These are phyloP conservation scores for Phytophthora pseudosyringae DNA, from an alignment of 352 stramenopile genomes.

Conservation along the genomic window DNA sequence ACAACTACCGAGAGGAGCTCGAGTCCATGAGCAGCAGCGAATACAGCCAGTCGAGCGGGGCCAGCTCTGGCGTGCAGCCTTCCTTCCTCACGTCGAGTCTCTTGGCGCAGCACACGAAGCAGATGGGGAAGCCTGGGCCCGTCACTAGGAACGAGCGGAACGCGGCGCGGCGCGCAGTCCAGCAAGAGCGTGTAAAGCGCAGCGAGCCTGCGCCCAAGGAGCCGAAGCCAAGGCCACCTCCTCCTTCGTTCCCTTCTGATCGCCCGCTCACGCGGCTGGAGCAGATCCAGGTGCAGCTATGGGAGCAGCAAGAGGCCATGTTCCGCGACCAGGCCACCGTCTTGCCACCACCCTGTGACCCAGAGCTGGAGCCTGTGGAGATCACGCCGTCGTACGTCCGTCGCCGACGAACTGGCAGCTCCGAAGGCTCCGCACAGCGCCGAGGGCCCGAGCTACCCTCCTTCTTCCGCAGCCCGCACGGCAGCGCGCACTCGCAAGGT, in stretches of 20 bases:
- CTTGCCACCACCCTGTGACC: conserved; percentile 4
- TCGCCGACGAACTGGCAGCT: conserved; percentile 19
- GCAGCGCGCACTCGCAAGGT: conserved; percentile 21
- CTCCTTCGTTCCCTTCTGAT: conserved; percentile 18
- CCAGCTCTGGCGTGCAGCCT: conserved; percentile 19
- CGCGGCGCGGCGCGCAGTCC: conserved; percentile 12
- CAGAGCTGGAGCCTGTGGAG: conserved; percentile 22
- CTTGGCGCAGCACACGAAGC: conserved; percentile 56
- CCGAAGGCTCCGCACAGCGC: conserved; percentile 17
- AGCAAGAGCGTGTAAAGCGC: conserved; percentile 16
- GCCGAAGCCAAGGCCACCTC: not conserved
- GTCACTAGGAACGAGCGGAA: conserved; percentile 38
- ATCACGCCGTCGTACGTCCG: conserved; percentile 13
- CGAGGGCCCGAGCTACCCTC: conserved; percentile 18
- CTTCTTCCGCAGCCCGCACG: conserved; percentile 34
- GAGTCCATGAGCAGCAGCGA: conserved; percentile 35
- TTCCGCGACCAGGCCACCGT: conserved; percentile 22
- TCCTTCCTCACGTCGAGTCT: conserved; percentile 55
- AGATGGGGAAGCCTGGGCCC: conserved; percentile 49
- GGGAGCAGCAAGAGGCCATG: conserved; percentile 36
- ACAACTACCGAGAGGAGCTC: conserved; percentile 20
- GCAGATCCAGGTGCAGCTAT: conserved; percentile 35
- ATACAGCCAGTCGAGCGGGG: conserved; percentile 37
- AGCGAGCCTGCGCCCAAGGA: conserved; percentile 6
- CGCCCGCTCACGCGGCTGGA: conserved; percentile 37